Evolutionary conservation across 2,329 filamentous ascomycete genomes (phyloP), one percentile per base, ranked within the genome.

Genomic region (Rutstroemia sp.): DNA sequence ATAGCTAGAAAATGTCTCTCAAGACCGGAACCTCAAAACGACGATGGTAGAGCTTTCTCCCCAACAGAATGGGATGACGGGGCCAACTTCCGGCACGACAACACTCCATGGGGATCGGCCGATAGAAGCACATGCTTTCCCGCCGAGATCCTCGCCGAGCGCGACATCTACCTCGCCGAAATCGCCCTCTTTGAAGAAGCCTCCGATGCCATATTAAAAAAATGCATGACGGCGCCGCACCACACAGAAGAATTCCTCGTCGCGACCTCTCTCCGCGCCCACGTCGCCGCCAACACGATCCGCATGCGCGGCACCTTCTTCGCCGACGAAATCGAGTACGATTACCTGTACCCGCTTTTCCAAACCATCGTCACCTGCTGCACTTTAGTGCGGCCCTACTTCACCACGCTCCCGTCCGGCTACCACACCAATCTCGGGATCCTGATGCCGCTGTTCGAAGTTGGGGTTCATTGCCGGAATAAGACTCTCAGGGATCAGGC

Each of bases 371-470:
- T 58, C 17, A 38, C 56, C n/a, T 48, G 57, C 14, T 54, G 39
- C 2, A 14, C 48, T n/a, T 17, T 42, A 1, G 42, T 61, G 7
- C 51, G 42, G 12, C 58, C 54, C 2, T 46, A 38, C 25, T 51
- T 59, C 3, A 46, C 51, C 3, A 10, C 38, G 4, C 51, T 41
- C 14, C 48, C 48, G 2, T 61, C 30, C 12, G 30, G 30, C 2
- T 34, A 60, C 38, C 44, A 46, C 8, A 60, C 57, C n/a, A 55
- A 61, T 19, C 44, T 58, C 4, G 60, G 60, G 1, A 60, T 61
- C 19, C n/a, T 61, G 1, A 52, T 54, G 23, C 47, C 58, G 1
- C 53, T 61, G 0, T 56, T 54, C n/a, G 53, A 58, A 50, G 57
- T 57, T 5, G 51, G 50, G 2, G 41, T 57, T 14, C 51, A 56